Evolutionary conservation across 306 rosid genomes (phyloP).

Genomic region (Cicer pinnatifidum): DNA sequence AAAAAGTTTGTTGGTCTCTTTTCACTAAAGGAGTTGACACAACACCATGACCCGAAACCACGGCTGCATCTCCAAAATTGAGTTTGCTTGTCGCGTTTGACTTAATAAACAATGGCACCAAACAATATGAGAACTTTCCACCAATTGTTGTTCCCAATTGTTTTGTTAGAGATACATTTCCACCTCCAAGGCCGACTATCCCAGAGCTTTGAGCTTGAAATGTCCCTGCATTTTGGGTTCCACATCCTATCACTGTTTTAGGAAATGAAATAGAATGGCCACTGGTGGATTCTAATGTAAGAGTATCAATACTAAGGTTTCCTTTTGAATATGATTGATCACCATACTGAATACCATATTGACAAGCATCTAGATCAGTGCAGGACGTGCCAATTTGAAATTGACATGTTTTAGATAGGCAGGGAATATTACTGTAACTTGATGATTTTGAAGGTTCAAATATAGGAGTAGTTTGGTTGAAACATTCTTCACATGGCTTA

Average conservation of each 20-base stretch:
- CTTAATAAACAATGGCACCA: background rate
- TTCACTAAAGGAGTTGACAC: too few species aligned
- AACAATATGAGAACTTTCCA: slow-evolving; percentile 61
- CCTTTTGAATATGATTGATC: slow-evolving; percentile 47
- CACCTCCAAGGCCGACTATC: too few species aligned
- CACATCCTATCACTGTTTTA: slow-evolving; percentile 51
- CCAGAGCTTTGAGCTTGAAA: slow-evolving; percentile 19
- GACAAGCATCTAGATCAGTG: background rate
- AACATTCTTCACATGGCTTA: slow-evolving; percentile 53
- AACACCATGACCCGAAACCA: too few species aligned
- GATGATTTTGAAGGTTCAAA: too few species aligned
- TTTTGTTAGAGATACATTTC: slow-evolving; percentile 36
- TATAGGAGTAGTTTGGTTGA: slow-evolving; percentile 37
- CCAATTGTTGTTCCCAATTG: slow-evolving; percentile 42
- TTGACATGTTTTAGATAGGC: background rate
- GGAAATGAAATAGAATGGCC: slow-evolving; percentile 31
- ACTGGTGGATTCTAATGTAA: too few species aligned
- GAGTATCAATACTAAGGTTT: slow-evolving; percentile 38
- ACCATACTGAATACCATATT: slow-evolving; percentile 42
- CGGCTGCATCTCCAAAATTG: too few species aligned
- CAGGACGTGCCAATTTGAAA: background rate
- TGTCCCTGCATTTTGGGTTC: background rate
- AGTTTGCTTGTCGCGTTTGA: too few species aligned
- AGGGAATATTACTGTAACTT: background rate
- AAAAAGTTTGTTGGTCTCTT: background rate